Evolutionary conservation across 805 yeast genomes (phyloP), one percentile per base, ranked within the genome.

Genomic region (Saturnispora hagleri): DNA sequence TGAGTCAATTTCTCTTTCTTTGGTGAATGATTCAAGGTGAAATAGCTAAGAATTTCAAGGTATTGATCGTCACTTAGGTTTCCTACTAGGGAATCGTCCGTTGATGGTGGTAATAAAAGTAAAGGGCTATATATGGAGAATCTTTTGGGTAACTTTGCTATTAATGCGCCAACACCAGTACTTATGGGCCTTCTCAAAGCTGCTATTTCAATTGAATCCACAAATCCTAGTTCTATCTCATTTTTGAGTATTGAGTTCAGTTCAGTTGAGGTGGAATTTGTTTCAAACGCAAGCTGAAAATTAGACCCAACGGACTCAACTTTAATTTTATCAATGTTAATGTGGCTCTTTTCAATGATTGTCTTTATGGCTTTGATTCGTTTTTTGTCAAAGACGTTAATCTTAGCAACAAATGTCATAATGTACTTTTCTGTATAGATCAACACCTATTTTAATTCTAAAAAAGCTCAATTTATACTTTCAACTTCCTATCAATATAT

Each of bases 41-140:
- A 46, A 3, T 49, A 22, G 4, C 40, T 8, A 18, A 46, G 48
- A 1, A 55, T 17, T 13, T n/a, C 6, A 1, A 24, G 17, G 8
- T n/a, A n/a, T 9, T 38, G n/a, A 5, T 3, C 8, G 8, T 40
- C 20, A 1, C 22, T 7, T 5, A 55, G 17, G 2, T 15, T 24
- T 1, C 54, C 28, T 27, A 60, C 55, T 0, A 47, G 55, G 38
- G 67, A 53, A 24, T 71, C 74, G 56, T 80, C 78, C 0, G 84
- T 71, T 4, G 67, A 71, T 0, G 76, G 62, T 41, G 79, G 74
- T 40, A 86, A 73, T 9, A 86, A 68, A 1, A 84, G 64, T 75
- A 86, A 64, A 0, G 95, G 93, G 1, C 81, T 79, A 60, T 86
- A 86, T 0, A 83, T 55, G 0, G 83, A 71, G 73, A 81, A 85